Conservation (phyloP, 768 basidiomycete genomes). For the Hydnomerulius pinastri region DNA sequence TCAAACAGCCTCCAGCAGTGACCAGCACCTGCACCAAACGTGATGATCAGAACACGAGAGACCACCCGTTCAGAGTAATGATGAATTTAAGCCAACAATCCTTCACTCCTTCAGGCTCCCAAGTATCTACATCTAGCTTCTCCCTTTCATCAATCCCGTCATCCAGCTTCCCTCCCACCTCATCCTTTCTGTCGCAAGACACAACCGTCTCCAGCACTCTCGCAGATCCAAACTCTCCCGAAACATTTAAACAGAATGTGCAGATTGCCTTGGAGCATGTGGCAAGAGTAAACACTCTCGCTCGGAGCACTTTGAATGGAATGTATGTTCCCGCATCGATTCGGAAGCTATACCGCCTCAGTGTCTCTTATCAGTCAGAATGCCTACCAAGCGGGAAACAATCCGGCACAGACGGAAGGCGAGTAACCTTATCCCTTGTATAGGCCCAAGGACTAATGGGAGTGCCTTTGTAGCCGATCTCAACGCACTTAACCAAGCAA, state of each 20-base stretch:
- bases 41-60: no score
- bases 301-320: conserved; percentile 48
- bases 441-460: background rate
- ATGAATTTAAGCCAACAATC: conserved; percentile 16
- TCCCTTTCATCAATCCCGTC: conserved; percentile 20
- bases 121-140: conserved; percentile 16
- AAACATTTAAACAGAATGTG: conserved; percentile 61
- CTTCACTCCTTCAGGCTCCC: conserved; percentile 12
- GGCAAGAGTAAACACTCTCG: conserved; percentile 47
- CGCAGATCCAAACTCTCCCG: conserved; percentile 58
- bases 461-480: conserved; percentile 50
- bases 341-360: no score
- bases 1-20: no score
- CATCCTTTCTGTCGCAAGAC: conserved; percentile 32
- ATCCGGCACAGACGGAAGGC: conserved; percentile 59
- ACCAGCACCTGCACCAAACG: no score
- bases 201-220: conserved; percentile 18
- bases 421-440: conserved; percentile 4
- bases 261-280: conserved; percentile 51
- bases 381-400: conserved; percentile 59
- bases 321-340: conserved; percentile 45
- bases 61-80: no score
- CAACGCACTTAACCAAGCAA: conserved; percentile 49
- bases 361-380: conserved; percentile 45
- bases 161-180: conserved; percentile 6